Base-by-base conservation (phyloP, 1,284 basidiomycete genomes). In the Papiliotrema terrestris region DNA sequence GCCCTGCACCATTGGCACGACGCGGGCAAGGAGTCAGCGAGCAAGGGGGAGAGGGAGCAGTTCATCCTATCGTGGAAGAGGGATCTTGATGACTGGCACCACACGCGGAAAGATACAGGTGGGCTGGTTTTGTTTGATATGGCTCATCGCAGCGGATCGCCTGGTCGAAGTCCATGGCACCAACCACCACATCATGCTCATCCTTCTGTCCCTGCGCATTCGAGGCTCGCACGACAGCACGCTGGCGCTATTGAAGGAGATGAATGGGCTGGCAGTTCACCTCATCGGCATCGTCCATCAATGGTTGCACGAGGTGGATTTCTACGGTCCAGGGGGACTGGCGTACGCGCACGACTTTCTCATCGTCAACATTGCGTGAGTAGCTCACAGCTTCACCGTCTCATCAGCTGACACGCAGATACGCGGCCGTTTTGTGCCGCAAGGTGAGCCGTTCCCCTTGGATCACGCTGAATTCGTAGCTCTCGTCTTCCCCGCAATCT, bases 301-400 rank as follows among this genome's bases (percentile, higher is more conserved):
- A 15, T 47, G 45, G 45, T 47, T 32, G 25, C 45, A 47, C 15
- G n/a, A 47, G 20, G 29, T 15, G 17, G 29, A 36, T 15, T 47
- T 47, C 29, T 47, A 32, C n/a, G 45, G 45, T 4, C 45, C 45
- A 29, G 45, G 45, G 3, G 45, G 45, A 5, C 20, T 47, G 29
- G 45, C 45, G 13, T 47, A 47, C 32, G 45, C 45, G 17, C 45
- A 47, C 29, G 45, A 47, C n/a, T 47, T 47, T 47, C 45, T 47
- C 45, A 25, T 47, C n/a, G 45, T 47, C 45, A 47, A 47, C 20
- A 47, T 47, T 32, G 45, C 45, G 45, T 47, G 29, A 47, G 45
- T 36, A 4, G 4, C 17, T 11, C 5, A 32, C 29, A 32, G 11
- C 29, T 32, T 5, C 11, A 11, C n/a, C 8, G 39, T 6, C 17